A percentile compares a stretch with the other conserved stretches of the same genome.
phyloP scores from a whole-genome alignment of 1,284 basidiomycete species.

The Tylopilus orsonianus region DNA sequence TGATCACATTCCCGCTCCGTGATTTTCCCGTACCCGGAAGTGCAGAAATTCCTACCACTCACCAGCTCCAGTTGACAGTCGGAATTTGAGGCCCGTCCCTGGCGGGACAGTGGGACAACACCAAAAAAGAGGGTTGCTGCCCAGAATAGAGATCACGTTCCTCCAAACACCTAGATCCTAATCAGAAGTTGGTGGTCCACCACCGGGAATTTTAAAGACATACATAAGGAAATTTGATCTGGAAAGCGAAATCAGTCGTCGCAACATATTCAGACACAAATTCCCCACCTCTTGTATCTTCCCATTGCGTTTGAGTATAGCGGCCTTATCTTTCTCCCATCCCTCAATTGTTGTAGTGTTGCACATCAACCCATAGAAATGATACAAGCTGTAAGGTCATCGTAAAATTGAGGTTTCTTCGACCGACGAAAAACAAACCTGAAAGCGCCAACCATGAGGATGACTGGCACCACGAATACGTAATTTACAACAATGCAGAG shows the following conservation, averaged over 20 bases:
- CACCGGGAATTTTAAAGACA: conserved; percentile 27
- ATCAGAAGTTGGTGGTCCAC: conserved; percentile 10
- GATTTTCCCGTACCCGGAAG: conserved; percentile 12
- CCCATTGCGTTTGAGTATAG: conserved; percentile 81
- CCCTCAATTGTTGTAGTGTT: conserved; percentile 97
- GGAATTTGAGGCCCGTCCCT: conserved; percentile 79
- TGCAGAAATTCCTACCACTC: conserved; percentile 59
- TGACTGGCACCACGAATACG: conserved; percentile 80
- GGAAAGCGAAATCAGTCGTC: conserved; percentile 8
- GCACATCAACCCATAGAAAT: conserved; percentile 75
- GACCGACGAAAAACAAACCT: conserved; percentile 48
- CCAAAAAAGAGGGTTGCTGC: conserved; percentile 75
- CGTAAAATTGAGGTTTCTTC: conserved; percentile 2
- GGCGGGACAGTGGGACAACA: conserved; percentile 69
- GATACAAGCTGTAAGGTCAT: conserved; percentile 66
- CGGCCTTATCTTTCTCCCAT: conserved; percentile 96
- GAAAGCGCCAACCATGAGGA: conserved; percentile 84
- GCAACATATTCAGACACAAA: not conserved
- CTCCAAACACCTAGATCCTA: conserved; percentile 75
- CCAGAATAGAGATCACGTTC: conserved; percentile 81
- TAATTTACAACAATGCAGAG: conserved; percentile 89
- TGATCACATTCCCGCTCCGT: conserved; percentile 10
- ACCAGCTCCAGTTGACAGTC: conserved; percentile 72
- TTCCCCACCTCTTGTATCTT: conserved; percentile 75
- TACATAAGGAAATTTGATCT: conserved; percentile 94